These are phyloP conservation scores for Microthlaspi erraticum DNA, from an alignment of 345 rosid species.

Conservation along the genomic window DNA sequence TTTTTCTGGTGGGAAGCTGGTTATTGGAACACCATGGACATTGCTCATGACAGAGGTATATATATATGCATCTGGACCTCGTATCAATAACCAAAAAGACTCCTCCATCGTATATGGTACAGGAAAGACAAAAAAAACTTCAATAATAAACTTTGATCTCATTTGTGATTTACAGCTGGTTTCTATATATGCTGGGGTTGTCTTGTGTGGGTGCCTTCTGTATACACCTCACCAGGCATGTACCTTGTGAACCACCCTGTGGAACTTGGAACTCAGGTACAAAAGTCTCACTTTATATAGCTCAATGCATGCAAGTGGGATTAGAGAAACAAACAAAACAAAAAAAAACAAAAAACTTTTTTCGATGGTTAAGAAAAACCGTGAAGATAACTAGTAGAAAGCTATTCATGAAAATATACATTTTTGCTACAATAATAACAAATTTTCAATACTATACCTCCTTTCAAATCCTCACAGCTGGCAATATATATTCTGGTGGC, in stretches of 20 bases:
- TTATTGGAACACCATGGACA: constrained; percentile 98
- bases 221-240: constrained; percentile 98
- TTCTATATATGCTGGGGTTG: constrained; percentile 99
- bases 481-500: constrained; percentile 78
- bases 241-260: constrained; percentile 99
- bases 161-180: constrained; percentile 70
- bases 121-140: neutral
- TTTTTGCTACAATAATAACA: no score
- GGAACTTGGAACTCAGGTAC: constrained; percentile 93
- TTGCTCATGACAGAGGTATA: constrained; percentile 97
- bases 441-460: no score
- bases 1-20: constrained; percentile 99
- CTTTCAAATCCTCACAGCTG: constrained; percentile 51
- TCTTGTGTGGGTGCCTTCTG: constrained; percentile 99
- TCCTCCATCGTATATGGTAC: no score
- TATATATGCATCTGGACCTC: constrained; percentile 19
- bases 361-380: no score
- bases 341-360: neutral
- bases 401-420: no score
- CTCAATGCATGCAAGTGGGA: neutral
- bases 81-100: neutral
- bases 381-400: no score
- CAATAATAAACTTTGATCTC: neutral
- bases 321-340: neutral
- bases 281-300: neutral